Conservation (phyloP, 768 basidiomycete genomes). For the Auricularia sp. region DNA sequence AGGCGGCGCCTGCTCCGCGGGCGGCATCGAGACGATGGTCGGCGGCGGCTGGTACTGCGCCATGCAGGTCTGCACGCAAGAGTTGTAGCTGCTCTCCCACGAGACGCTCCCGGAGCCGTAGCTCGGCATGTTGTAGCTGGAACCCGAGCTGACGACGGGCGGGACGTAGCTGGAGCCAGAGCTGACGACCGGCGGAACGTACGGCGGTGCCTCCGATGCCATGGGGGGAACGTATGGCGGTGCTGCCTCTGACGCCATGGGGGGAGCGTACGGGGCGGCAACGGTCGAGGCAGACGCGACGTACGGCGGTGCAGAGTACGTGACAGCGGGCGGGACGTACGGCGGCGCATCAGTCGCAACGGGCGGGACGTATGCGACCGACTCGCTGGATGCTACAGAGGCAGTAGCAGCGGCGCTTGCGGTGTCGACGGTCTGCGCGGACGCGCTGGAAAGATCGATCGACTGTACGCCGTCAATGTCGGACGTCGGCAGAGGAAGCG, state of each 20-base stretch:
- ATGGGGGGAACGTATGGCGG: neutral
- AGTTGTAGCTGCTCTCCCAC: neutral
- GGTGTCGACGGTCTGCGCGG: neutral
- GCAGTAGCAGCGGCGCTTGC: neutral
- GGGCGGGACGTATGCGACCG: neutral
- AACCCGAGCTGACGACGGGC: constrained; percentile 1
- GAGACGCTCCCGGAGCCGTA: constrained; percentile 9
- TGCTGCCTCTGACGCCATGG: no score
- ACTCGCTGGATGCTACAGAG: neutral
- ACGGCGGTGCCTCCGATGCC: neutral
- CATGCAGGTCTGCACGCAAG: constrained; percentile 2
- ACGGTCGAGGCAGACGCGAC: no score
- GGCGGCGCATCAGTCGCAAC: neutral
- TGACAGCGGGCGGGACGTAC: no score
- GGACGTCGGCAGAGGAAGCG: neutral
- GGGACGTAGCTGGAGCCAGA: constrained; percentile 7
- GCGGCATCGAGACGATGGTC: constrained; percentile 7
- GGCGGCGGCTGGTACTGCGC: constrained; percentile 13
- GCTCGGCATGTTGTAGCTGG: constrained; percentile 3
- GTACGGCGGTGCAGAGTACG: no score
- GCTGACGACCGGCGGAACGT: neutral
- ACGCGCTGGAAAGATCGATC: no score
- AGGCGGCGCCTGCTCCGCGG: constrained; percentile 7
- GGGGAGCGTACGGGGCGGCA: no score
- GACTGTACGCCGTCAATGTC: neutral